Base-by-base conservation (phyloP, 352 stramenopile species). In the Blastocystis sp. region DNA sequence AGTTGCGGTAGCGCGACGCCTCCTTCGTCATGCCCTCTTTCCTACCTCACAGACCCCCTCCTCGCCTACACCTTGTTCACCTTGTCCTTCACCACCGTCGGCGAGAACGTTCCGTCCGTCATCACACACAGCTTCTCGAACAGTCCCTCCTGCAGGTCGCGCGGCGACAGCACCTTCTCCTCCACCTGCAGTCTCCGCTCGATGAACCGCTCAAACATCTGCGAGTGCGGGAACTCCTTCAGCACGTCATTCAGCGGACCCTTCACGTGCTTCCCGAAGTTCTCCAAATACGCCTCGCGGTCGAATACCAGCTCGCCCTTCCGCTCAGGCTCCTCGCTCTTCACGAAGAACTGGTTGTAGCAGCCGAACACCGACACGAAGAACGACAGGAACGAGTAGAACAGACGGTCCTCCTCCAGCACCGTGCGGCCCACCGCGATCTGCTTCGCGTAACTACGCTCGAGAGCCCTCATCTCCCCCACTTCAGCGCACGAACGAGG, bases 121-220 rank as follows among this genome's bases (percentile, higher is more conserved):
- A 85, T 85, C 40, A 85, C 75, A 29, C 48, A 36, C 57, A 85
- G 48, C 46, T 76, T 85, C 49, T 85, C 75, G 40, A 85, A 85
- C 42, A 85, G 44, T 4, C 75, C 75, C 40, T 85, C 75, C 42
- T 85, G 75, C 40, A 85, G 56, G 53, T 85, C 63, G 4, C 65
- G 57, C 32, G 40, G 57, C 11, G 48, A 44, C n/a, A 85, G 32
- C 16, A 85, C 27, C n/a, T 67, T 64, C 24, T 40, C 8, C 38
- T 76, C 63, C 44, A 85, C 63, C 40, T 64, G 34, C 40, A 85
- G 40, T n/a, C 75, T 48, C 7, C 57, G 75, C 29, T 85, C 75
- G 51, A 85, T 85, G 63, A 85, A 85, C 11, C 75, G 75, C 32
- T 85, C 75, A 48, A 85, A 85, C 75, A 85, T 85, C 51, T 85